These are phyloP conservation scores for Penicillium nordicum DNA, from an alignment of 2,329 filamentous ascomycete species.

Conservation along the genomic window DNA sequence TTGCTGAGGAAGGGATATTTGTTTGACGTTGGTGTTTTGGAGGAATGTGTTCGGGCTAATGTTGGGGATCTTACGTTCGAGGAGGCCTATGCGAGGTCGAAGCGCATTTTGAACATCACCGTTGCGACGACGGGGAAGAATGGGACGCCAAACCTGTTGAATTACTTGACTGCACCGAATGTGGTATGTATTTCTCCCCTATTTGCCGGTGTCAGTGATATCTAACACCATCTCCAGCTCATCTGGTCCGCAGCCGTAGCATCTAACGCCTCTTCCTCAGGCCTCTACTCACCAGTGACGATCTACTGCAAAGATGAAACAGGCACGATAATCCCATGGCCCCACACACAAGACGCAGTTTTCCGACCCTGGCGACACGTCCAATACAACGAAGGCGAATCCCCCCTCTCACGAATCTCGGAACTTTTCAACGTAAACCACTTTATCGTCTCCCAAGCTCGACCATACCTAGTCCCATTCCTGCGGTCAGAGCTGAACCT, in stretches of 20 bases:
- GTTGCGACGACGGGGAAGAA: conserved; percentile 71
- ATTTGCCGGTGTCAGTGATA: background rate
- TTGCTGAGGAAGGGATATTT: conserved; percentile 78
- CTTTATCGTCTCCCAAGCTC: conserved; percentile 88
- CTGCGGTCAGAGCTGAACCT: conserved; percentile 77
- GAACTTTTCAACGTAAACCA: conserved; percentile 92
- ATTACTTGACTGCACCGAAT: conserved; percentile 89
- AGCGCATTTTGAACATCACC: conserved; percentile 86
- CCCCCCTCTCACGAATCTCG: conserved; percentile 66
- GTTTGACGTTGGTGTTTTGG: conserved; percentile 74
- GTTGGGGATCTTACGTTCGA: conserved; percentile 89
- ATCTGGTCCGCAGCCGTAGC: conserved; percentile 49
- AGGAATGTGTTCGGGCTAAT: conserved; percentile 79
- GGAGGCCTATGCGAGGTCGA: conserved; percentile 82
- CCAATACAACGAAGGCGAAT: conserved; percentile 64
- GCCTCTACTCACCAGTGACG: conserved; percentile 63
- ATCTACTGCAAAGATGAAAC: conserved; percentile 75
- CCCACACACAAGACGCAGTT: conserved; percentile 56
- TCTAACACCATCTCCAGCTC: conserved; percentile 49
- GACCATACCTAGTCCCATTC: conserved; percentile 85
- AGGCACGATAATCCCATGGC: conserved; percentile 72
- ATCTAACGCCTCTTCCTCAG: conserved; percentile 50
- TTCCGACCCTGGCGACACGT: conserved; percentile 68
- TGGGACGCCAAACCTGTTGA: conserved; percentile 79
- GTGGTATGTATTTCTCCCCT: conserved; percentile 60